A percentile compares a stretch with the other conserved stretches of the same genome.
Evolutionary conservation across 2,329 filamentous ascomycete species (phyloP).

Genomic region (Teratosphaeria epicoccoides): DNA sequence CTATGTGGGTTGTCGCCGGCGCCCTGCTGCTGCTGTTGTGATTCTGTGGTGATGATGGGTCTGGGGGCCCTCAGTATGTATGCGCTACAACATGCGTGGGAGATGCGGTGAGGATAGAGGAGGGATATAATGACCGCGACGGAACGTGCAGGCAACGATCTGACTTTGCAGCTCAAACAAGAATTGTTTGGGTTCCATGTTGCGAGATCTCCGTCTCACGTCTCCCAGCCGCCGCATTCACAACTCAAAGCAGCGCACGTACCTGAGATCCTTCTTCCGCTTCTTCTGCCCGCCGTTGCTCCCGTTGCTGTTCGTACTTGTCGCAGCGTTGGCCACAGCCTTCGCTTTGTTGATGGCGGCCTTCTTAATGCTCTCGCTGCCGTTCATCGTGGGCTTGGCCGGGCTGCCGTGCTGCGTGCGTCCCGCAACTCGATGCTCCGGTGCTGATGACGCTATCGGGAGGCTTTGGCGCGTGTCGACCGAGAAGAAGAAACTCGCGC

Average conservation of each 20-base stretch:
- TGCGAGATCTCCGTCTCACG: background rate
- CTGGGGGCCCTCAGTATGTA: conserved; percentile 30
- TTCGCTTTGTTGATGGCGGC: conserved; percentile 56
- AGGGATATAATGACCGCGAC: background rate
- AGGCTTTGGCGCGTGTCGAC: background rate
- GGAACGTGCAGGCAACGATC: background rate
- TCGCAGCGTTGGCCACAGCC: conserved; percentile 48
- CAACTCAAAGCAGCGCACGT: background rate
- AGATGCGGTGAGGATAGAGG: background rate
- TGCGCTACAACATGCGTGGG: background rate
- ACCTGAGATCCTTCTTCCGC: conserved; percentile 48
- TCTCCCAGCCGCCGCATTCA: background rate
- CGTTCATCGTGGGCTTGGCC: conserved; percentile 44
- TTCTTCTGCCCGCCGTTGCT: conserved; percentile 55
- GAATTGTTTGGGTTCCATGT: background rate
- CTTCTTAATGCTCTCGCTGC: conserved; percentile 50
- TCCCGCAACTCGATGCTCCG: no score
- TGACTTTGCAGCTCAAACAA: background rate
- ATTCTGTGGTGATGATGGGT: conserved; percentile 64
- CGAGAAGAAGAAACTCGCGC: background rate
- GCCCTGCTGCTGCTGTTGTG: conserved; percentile 28
- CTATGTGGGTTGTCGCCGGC: conserved; percentile 37
- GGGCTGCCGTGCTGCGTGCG: background rate
- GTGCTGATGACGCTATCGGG: background rate
- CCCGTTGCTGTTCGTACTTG: conserved; percentile 22